Base-by-base conservation (phyloP, 768 basidiomycete species). In the Naganishia onofrii region DNA sequence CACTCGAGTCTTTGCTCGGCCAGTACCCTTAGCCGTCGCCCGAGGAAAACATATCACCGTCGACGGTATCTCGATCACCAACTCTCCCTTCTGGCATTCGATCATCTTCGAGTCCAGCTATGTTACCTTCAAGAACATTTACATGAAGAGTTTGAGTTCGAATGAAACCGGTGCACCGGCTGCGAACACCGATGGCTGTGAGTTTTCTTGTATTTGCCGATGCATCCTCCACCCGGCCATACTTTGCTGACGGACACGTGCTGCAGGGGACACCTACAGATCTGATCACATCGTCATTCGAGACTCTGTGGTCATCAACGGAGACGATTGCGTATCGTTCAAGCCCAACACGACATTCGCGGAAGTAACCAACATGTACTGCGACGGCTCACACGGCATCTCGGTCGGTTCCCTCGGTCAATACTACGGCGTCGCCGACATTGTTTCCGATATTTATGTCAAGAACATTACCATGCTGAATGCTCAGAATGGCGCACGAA, bases 401-500 rank as follows among this genome's bases (percentile, higher is more conserved):
- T 86, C 85, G 32, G 84, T 86, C 34, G 87, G 87, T 0, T 87
- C 87, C 4, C 81, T 89, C 5, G 88, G 87, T 1, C 84, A 85
- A 84, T 81, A 79, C 74, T 74, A 76, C 48, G 76, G 76, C 44
- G 74, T 75, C 54, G 74, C 71, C 1, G 69, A 70, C 29, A 70
- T 70, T 34, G 69, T 70, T 1, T 51, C 46, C 17, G 46, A 64
- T 21, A 28, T 70, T 10, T 69, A 69, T 36, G 26, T 56, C 46
- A 44, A 38, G 23, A 69, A 69, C 42, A 83, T 88, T 70, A 82
- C 79, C 36, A 88, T 88, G 86, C 80, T 84, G 15, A 87, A 88
- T 67, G 86, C 86, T 12, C 82, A 87, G 74, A 88, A 88, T 72
- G 88, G 88, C 0, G 87, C 87, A 0, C 83, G 88, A 34, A 88